phyloP scores from a whole-genome alignment of 441 rosid genomes.

The Pelargonium australe region DNA sequence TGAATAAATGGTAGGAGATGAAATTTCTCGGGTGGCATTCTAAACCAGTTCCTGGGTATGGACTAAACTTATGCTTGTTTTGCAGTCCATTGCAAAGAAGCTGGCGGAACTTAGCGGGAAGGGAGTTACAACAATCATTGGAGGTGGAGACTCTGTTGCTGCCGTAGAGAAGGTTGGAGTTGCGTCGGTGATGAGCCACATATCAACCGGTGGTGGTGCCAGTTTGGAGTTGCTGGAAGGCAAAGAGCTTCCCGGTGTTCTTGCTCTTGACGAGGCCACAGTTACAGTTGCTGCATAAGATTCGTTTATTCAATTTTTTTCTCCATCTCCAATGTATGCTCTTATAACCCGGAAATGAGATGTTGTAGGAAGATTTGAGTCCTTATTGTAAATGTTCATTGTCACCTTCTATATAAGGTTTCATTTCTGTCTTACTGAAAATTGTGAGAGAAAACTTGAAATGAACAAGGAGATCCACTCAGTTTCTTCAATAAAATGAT shows the following conservation, averaged over 20 bases:
- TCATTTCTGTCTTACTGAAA: conserved; percentile 9
- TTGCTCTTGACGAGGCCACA: conserved; percentile 52
- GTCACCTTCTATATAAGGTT: conserved; percentile 16
- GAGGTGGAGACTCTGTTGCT: conserved; percentile 67
- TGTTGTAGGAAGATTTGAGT: conserved; percentile 28
- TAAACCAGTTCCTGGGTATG: too few relatives aligned
- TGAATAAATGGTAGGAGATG: too few relatives aligned
- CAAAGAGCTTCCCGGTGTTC: conserved; percentile 54
- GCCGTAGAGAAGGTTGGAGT: conserved; percentile 63
- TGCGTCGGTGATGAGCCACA: conserved; percentile 60
- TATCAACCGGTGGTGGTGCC: conserved; percentile 67
- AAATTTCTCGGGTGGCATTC: too few relatives aligned
- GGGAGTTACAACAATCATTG: conserved; percentile 63
- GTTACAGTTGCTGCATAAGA: conserved; percentile 48
- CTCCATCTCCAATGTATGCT: conserved; percentile 5
- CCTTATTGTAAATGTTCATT: conserved; percentile 30
- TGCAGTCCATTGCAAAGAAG: conserved; percentile 56
- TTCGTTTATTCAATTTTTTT: conserved; percentile 13
- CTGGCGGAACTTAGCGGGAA: conserved; percentile 56
- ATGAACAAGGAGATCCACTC: conserved; percentile 3
- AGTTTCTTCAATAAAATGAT: conserved; percentile 2
- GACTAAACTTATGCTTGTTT: background rate
- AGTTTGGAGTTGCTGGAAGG: conserved; percentile 66
- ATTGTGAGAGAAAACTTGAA: background rate
- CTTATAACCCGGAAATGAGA: conserved; percentile 17